Base-by-base conservation (phyloP, 192 early-diverging fungal genomes). In the Gaertneriomyces semiglobifer region DNA sequence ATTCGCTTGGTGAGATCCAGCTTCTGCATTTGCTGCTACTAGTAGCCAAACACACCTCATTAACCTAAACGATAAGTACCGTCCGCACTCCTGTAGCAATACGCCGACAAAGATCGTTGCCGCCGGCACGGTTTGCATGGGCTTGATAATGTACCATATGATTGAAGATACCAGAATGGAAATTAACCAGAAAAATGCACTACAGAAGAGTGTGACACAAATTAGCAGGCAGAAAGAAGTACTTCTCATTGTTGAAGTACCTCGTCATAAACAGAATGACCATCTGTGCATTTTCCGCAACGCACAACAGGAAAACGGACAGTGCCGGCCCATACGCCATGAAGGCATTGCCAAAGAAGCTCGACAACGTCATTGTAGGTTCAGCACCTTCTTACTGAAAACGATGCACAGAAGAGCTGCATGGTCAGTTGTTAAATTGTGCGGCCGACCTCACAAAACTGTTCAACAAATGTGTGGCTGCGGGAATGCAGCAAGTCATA, bases 111-210 rank as follows among this genome's bases (percentile, higher is more conserved):
- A 64, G 40, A 92, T 83, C 2, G 78, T 83, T 5, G 81, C 72
- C 3, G 65, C 56, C 39, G 80, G 72, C 8, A 63, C 73, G 19
- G 59, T n/a, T 62, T 79, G 81, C 40, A 73, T 59, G 3, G 60
- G 51, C 14, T 19, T 60, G 20, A 69, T 69, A 3, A 86, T 33
- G 65, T 76, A 90, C 89, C 90, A 92, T 58, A 91, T 81, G n/a
- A 81, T 73, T 10, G 89, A 88, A 7, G 90, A 78, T 0, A 91
- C 25, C 1, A 92, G 76, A 39, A 92, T 75, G 0, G 91, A 87
- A 18, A 92, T 58, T 11, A 92, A 75, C 84, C 89, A 92, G 65
- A 92, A 92, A 75, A 92, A 92, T 10, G 90, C 89, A 61, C 91
- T 92, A 51, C 1, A 40, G 47, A 57, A 46, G 18, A 38, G 55